These are phyloP conservation scores for Ganoderma multipileum DNA, from an alignment of 1,284 basidiomycete genomes.

Conservation along the genomic window DNA sequence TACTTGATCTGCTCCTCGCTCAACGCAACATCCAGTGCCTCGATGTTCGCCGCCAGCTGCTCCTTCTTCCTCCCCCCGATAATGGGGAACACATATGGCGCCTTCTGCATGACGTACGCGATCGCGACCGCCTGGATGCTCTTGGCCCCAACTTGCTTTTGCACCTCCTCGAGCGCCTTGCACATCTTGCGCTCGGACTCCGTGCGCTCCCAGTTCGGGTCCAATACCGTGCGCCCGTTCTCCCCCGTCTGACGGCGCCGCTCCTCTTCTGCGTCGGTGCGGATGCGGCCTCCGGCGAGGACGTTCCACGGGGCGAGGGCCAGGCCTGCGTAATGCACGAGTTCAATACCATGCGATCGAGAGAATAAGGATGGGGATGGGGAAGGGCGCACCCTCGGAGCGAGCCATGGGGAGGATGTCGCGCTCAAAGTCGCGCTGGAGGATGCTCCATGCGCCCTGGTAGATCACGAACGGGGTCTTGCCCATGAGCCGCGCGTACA, in stretches of 20 bases:
- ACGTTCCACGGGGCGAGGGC: too few relatives aligned
- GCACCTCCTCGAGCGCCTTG: conserved; percentile 53
- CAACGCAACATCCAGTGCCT: conserved; percentile 53
- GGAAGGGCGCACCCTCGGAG: conserved; percentile 39
- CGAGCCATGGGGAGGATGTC: conserved; percentile 62
- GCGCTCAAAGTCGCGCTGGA: conserved; percentile 39
- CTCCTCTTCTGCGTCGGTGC: conserved; percentile 55
- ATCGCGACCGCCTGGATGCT: conserved; percentile 47
- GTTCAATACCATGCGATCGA: too few relatives aligned
- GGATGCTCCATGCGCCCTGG: conserved; percentile 58
- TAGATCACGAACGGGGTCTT: conserved; percentile 60
- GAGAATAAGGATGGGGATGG: too few relatives aligned
- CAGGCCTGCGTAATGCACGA: conserved; percentile 43
- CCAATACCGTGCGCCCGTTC: conserved; percentile 42
- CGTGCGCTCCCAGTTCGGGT: conserved; percentile 47
- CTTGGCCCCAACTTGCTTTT: conserved; percentile 46
- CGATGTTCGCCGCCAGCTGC: conserved; percentile 54
- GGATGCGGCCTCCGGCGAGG: conserved; percentile 43
- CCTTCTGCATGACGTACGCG: conserved; percentile 57
- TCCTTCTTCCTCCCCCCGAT: conserved; percentile 37
- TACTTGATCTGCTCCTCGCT: conserved; percentile 50
- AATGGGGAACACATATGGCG: conserved; percentile 35
- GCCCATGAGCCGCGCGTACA: conserved; percentile 44
- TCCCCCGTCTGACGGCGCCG: conserved; percentile 49
- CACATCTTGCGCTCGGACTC: conserved; percentile 48